Conservation (phyloP, 345 rosid species). For the Citrus cavaleriei region DNA sequence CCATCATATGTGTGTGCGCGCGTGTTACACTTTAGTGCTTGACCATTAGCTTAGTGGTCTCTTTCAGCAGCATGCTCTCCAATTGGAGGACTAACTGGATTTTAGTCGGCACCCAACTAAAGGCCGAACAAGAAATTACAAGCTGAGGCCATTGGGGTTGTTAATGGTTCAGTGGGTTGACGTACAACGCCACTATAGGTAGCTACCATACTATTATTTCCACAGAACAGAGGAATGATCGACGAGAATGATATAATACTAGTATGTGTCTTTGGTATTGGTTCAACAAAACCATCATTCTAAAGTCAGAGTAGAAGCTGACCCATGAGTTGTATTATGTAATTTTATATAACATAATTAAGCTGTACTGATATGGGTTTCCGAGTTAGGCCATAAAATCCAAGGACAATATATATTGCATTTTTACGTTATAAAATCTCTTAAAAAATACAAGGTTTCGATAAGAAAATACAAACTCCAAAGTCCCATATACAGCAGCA, state of each 20-base stretch:
- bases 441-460: not conserved
- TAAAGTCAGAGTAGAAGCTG: not conserved
- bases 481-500: not conserved
- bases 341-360: not conserved
- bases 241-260: not conserved
- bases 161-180: not conserved
- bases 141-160: not conserved
- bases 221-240: not conserved
- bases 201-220: not conserved
- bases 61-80: not conserved
- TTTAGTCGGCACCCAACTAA: not conserved
- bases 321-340: not conserved
- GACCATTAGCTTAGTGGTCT: conserved; percentile 2
- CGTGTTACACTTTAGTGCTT: not conserved
- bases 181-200: not conserved
- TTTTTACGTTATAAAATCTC: too few species aligned
- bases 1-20: not conserved
- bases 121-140: not conserved
- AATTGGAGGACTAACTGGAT: not conserved
- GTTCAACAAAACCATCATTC: conserved; percentile 3
- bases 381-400: not conserved
- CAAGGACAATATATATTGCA: not conserved
- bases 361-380: not conserved
- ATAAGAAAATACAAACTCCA: not conserved
- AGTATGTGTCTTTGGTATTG: not conserved